Percentiles rank a stretch among this genome's conserved stretches.
Conservation (phyloP, 192 early-diverging fungal species). For the Entophlyctis helioformis region DNA sequence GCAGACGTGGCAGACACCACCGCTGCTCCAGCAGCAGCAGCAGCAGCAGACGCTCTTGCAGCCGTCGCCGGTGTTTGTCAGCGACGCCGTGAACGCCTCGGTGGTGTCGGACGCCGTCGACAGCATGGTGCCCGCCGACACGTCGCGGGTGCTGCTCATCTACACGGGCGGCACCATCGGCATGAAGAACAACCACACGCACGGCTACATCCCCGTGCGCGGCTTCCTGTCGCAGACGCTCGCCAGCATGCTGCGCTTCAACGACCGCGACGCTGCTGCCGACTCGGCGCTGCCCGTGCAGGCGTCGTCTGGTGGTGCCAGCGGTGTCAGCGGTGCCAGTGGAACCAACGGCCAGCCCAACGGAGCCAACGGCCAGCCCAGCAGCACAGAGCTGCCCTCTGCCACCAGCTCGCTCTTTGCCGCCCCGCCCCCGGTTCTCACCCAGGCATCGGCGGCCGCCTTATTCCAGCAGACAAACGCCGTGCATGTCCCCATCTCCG, state of each 20-base stretch:
- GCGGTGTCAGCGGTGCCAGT: no score
- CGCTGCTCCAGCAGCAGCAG: background rate
- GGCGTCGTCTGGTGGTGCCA: no score
- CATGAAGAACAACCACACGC: slow-evolving; percentile 47
- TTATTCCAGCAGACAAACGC: slow-evolving; percentile 13
- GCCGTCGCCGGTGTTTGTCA: slow-evolving; percentile 15
- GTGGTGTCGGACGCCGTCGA: slow-evolving; percentile 12
- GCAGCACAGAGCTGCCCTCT: no score
- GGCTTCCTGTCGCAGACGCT: slow-evolving; percentile 75
- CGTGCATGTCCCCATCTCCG: slow-evolving; percentile 25
- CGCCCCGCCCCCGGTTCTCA: no score
- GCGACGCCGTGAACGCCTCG: slow-evolving; percentile 22
- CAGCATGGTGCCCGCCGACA: slow-evolving; percentile 14
- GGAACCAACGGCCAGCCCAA: no score
- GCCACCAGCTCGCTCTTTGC: no score
- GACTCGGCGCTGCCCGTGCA: no score
- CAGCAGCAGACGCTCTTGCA: no score
- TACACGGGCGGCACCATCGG: slow-evolving; percentile 98
- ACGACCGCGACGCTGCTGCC: no score
- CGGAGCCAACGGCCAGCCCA: slow-evolving; percentile 8
- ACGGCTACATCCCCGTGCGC: slow-evolving; percentile 38
- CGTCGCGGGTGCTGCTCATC: slow-evolving; percentile 59
- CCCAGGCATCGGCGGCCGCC: slow-evolving; percentile 1
- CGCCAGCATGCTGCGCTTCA: slow-evolving; percentile 65
- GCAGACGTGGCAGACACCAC: no score